Conservation (phyloP, 148 eudicot genomes). For the Fallopia convolvulus region DNA sequence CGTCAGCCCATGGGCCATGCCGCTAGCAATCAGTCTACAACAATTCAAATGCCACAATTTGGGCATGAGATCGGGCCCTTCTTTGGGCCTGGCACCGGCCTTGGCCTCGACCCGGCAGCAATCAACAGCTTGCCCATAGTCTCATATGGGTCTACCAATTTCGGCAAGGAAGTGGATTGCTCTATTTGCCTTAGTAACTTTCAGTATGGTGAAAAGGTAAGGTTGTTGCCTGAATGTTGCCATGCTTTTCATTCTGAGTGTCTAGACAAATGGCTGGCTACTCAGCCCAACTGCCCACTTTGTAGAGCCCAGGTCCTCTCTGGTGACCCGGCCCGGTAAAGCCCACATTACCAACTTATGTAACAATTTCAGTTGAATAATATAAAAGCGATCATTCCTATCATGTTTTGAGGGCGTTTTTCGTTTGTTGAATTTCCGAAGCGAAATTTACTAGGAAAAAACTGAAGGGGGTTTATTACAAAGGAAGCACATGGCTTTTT, state of each 20-base stretch:
- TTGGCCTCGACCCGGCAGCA: background rate
- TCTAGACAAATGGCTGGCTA: background rate
- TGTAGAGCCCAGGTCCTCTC: slow-evolving; percentile 6
- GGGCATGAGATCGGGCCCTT: background rate
- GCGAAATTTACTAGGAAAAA: background rate
- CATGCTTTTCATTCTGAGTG: slow-evolving; percentile 6
- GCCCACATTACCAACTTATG: background rate
- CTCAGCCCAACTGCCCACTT: slow-evolving; percentile 2
- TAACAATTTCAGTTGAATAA: background rate
- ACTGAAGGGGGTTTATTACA: background rate
- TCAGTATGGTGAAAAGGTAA: background rate
- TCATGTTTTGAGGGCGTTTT: background rate
- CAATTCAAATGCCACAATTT: background rate
- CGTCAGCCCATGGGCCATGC: background rate
- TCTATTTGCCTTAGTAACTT: background rate
- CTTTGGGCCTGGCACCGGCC: background rate
- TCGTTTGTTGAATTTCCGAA: background rate
- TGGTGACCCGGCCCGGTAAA: background rate
- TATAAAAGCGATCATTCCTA: background rate
- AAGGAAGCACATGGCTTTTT: background rate
- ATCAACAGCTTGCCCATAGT: slow-evolving; percentile 6
- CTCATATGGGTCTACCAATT: background rate
- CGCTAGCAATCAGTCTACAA: background rate
- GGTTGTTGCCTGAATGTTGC: background rate
- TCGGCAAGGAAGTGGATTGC: slow-evolving; percentile 5